Evolutionary conservation across 1,284 basidiomycete species (phyloP).

Genomic region (Heterobasidion annosum): DNA sequence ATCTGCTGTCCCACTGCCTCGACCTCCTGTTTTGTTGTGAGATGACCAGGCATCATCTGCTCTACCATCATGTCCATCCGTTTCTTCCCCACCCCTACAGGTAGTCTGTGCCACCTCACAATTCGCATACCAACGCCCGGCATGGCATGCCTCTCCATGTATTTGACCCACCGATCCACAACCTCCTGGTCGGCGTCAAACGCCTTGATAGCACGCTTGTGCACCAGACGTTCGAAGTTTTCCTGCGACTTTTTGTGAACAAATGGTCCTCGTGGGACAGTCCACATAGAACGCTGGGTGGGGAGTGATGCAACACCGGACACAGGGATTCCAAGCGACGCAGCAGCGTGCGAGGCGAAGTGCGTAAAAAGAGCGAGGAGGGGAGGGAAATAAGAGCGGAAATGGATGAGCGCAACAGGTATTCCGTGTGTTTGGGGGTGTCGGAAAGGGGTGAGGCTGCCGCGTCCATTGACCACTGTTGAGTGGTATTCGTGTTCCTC

Average conservation of each 20-base stretch:
- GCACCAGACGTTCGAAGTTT: slow-evolving; percentile 85
- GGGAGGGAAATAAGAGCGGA: slow-evolving; percentile 67
- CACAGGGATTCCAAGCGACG: slow-evolving; percentile 77
- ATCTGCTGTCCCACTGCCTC: slow-evolving; percentile 35
- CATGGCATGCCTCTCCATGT: slow-evolving; percentile 71
- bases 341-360: slow-evolving; percentile 81
- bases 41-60: slow-evolving; percentile 13
- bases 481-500: slow-evolving; percentile 16
- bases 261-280: slow-evolving; percentile 83
- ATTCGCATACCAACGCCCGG: slow-evolving; percentile 85
- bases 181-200: slow-evolving; percentile 82
- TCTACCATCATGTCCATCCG: slow-evolving; percentile 29
- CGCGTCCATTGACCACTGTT: slow-evolving; percentile 50
- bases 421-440: slow-evolving; percentile 62
- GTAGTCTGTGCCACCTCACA: slow-evolving; percentile 68
- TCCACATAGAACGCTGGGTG: slow-evolving; percentile 76
- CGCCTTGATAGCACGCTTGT: slow-evolving; percentile 83
- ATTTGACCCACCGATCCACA: slow-evolving; percentile 77
- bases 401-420: slow-evolving; percentile 79
- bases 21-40: slow-evolving; percentile 19
- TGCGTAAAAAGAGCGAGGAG: slow-evolving; percentile 77
- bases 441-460: slow-evolving; percentile 38
- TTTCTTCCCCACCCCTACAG: slow-evolving; percentile 52
- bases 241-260: slow-evolving; percentile 94
- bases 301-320: slow-evolving; percentile 67